Evolutionary conservation across 2,329 filamentous ascomycete species (phyloP).

Genomic region (Penicillium sp.): DNA sequence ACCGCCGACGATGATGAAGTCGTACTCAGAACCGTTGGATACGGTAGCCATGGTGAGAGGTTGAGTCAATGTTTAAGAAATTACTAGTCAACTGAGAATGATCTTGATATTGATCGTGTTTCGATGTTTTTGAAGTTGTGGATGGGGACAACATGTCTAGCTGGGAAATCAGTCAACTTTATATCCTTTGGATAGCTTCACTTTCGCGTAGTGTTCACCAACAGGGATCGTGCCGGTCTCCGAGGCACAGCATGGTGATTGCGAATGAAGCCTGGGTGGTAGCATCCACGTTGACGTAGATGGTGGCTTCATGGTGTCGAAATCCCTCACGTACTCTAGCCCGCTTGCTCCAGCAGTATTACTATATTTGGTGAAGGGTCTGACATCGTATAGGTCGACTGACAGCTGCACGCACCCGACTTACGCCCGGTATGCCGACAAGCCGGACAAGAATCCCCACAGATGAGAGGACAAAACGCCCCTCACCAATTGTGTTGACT

Average conservation of each 20-base stretch:
- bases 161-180: not conserved
- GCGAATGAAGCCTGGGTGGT: not conserved
- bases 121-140: not conserved
- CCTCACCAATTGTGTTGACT: not conserved
- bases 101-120: not conserved
- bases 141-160: not conserved
- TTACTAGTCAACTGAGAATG: not conserved
- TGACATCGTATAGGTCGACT: not conserved
- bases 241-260: not conserved
- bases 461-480: not conserved
- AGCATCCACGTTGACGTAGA: not conserved
- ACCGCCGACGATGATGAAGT: conserved; percentile 40
- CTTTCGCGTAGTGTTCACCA: not conserved
- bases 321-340: not conserved
- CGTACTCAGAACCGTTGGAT: conserved; percentile 14
- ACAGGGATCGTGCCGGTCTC: not conserved
- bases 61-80: not conserved
- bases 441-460: not conserved
- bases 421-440: not conserved
- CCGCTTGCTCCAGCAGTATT: not conserved
- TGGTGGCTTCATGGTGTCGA: not conserved
- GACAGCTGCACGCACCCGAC: not conserved
- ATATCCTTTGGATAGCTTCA: not conserved
- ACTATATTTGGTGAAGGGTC: not conserved
- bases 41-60: not conserved